phyloP scores from a whole-genome alignment of 495 filamentous ascomycete species.

The Xylaria grammica region DNA sequence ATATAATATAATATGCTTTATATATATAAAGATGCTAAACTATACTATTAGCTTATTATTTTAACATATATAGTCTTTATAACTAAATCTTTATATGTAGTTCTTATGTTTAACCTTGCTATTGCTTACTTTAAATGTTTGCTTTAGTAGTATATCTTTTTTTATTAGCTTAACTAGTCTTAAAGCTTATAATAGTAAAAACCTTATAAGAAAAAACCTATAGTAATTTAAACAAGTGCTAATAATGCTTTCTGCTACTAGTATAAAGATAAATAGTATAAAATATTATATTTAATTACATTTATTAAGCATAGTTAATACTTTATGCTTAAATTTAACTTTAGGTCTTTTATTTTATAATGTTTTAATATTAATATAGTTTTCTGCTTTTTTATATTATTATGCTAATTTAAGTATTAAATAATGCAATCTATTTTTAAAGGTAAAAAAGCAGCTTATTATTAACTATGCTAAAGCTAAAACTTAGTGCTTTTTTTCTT shows the following conservation, averaged over 20 bases:
- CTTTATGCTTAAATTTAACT: background rate
- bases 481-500: background rate
- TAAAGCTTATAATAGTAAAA: background rate
- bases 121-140: background rate
- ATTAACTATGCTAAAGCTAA: slow-evolving; percentile 4
- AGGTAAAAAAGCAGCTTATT: slow-evolving; percentile 6
- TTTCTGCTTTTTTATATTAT: background rate
- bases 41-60: background rate
- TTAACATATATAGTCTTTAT: background rate
- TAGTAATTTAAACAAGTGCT: slow-evolving; percentile 3
- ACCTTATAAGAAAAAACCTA: background rate
- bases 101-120: background rate
- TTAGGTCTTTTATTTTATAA: background rate
- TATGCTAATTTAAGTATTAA: background rate
- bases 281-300: background rate
- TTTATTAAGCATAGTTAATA: background rate
- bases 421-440: background rate
- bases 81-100: background rate
- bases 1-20: slow-evolving; percentile 36
- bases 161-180: background rate
- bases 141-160: background rate
- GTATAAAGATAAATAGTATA: background rate
- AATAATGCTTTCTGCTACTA: background rate
- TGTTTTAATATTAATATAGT: background rate
- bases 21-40: background rate